Base-by-base conservation (phyloP, 2,329 filamentous ascomycete genomes). In the Lachnellula willkommii region DNA sequence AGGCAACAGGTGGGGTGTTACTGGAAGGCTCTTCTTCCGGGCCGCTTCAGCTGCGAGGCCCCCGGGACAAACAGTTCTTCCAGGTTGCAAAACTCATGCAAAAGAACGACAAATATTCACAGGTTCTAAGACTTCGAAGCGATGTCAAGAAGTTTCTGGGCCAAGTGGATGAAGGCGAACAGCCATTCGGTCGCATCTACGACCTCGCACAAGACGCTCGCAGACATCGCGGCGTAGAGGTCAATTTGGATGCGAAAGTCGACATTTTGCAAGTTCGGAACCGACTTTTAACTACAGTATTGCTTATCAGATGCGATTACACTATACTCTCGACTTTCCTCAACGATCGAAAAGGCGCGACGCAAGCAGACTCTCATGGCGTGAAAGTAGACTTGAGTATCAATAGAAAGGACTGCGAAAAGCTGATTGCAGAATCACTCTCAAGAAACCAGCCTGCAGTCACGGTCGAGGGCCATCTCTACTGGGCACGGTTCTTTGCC, bases 151-250 rank as follows among this genome's bases (percentile, higher is more conserved):
- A 48, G 22, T 74, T 74, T 58, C 60, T 66, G 7, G 45, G 59
- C 2, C 53, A 64, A n/a, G 72, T 75, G 17, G 55, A 66, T 28
- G 58, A 66, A 17, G 65, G 67, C 48, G 73, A 75, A 63, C 72
- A 75, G 55, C 73, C 72, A 1, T 73, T 74, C 56, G 62, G 68
- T 24, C 63, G 65, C 36, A 69, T 75, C 14, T 66, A 66, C 40
- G 62, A 66, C 54, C 66, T 74, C 52, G 68, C 73, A 36, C 62
- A 69, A 53, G 63, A 69, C 53, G 65, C 67, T 22, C 68, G 63
- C 12, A 64, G 65, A 53, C 65, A 65, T 50, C 60, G 66, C 46
- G 63, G 58, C 2, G 61, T 66, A 28, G 50, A 59, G 20, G 58
- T 55, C 1, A 54, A 63, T 14, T 63, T 71, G 24, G 46, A 65